Evolutionary conservation across 202 grass and related monocot genomes (phyloP).

Genomic region (Carex arenaria): DNA sequence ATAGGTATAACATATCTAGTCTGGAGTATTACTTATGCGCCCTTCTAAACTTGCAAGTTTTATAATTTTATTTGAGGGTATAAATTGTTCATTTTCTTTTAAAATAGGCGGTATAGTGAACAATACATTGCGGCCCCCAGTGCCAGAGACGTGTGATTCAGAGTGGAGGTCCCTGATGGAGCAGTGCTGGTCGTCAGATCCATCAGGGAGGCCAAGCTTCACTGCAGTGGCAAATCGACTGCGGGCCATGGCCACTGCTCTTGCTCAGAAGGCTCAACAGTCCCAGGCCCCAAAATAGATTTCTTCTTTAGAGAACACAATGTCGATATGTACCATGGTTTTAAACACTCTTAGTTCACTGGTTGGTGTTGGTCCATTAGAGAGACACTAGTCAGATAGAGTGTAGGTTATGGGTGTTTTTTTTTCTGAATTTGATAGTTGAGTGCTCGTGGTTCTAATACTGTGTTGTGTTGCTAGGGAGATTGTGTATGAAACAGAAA

Average conservation of each 20-base stretch:
- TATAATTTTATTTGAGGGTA: neutral
- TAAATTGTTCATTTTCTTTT: constrained; percentile 4
- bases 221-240: constrained; percentile 55
- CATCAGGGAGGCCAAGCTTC: constrained; percentile 58
- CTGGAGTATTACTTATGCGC: neutral
- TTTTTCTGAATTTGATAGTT: neutral
- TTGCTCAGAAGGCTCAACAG: constrained; percentile 26
- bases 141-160: constrained; percentile 55
- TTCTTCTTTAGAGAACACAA: neutral
- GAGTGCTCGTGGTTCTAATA: constrained; percentile 1
- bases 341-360: constrained; percentile 1
- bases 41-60: neutral
- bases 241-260: constrained; percentile 51
- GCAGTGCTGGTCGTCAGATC: constrained; percentile 69
- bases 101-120: constrained; percentile 72
- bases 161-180: constrained; percentile 77
- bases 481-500: neutral
- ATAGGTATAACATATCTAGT: constrained; percentile 42
- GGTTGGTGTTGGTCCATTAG: neutral
- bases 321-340: neutral
- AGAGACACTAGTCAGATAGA: constrained; percentile 8
- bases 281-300: constrained; percentile 24
- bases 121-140: constrained; percentile 61
- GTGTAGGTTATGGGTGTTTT: neutral
- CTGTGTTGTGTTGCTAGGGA: neutral